Evolutionary conservation across 495 filamentous ascomycete species (phyloP), one percentile per base, ranked within the genome.

Genomic region (Penicillium manginii): DNA sequence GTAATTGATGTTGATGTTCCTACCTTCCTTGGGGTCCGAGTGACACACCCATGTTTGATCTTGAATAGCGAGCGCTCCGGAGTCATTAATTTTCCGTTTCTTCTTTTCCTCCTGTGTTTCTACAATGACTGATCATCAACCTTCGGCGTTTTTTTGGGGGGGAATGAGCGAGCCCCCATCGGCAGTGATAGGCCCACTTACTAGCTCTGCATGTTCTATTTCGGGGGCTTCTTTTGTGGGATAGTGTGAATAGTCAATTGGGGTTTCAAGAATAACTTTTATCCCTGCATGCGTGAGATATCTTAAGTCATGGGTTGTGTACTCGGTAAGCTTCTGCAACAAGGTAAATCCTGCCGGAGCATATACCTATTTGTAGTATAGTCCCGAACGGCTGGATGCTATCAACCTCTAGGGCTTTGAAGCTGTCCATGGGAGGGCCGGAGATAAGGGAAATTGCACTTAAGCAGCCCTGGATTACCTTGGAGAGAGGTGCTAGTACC

Each of bases 51-150:
- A 53, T 54, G 42, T 62, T 58, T 60, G 42, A 57, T 59, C 43
- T 60, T 50, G 31, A 55, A 50, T 50, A 65, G 63, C 65, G 68
- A 64, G 58, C 56, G 63, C 46, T 49, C 35, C 32, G 60, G 63
- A 58, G 63, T 66, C 64, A 14, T 46, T 6, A 49, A 50, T 39
- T 57, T 18, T 56, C 50, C 42, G 7, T 52, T 49, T 58, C 19
- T 32, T 35, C n/a, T 53, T 12, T 50, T 32, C 18, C 55, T 53
- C 29, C 39, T 54, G 10, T 54, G 23, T 54, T n/a, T 54, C 37
- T 17, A 43, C 54, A 50, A 57, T 56, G 55, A 31, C 40, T 59
- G 52, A 52, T 56, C 59, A 64, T 57, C 39, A 17, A 54, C 37
- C 57, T 52, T 47, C 52, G 66, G 60, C 58, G 66, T 69, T 64